Base-by-base conservation (phyloP, 202 grass and related monocot genomes). In the Dendrocalamus latiflorus region DNA sequence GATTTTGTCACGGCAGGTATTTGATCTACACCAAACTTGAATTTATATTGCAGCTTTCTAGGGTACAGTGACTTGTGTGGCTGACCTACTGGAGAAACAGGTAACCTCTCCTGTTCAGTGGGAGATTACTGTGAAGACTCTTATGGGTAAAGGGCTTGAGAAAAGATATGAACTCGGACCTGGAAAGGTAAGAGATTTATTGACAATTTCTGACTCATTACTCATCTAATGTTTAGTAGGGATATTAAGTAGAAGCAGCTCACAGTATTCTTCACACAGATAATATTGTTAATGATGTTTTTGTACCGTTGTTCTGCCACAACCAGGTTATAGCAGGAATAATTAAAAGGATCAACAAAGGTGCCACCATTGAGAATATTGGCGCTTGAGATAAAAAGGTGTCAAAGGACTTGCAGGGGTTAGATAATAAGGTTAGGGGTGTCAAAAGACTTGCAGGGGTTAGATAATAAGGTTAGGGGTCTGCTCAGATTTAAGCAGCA, bases 151-250 rank as follows among this genome's bases (percentile, higher is more conserved):
- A 67, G 96, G 96, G 16, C 89, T 98, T 74, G 90, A 93, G 91
- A 95, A 89, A 91, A 93, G 91, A 73, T 98, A 93, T 68, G 93
- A 98, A 89, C 85, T 98, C 37, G 93, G 96, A 30, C 96, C 96
- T 74, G 93, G 96, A 82, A 95, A 95, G 93, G 96, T 98, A 68
- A 88, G 30, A 53, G 22, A 55, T 20, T 80, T 56, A n/a, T 9
- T 86, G 30, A 70, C 33, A 69, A 16, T 80, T 70, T 63, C 6
- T 41, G 38, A 70, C 2, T 3, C 21, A 13, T 44, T 47, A 78
- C 3, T 20, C 15, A 47, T 7, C 22, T 43, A 59, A 57, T 62
- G 17, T 69, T 37, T 41, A 57, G 14, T 3, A 84, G 1, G 45
- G 18, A 11, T 18, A 45, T 6, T 79, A n/a, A 50, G 26, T 36